Conservation (phyloP, 768 basidiomycete species). For the Pisolithus marmoratus region DNA sequence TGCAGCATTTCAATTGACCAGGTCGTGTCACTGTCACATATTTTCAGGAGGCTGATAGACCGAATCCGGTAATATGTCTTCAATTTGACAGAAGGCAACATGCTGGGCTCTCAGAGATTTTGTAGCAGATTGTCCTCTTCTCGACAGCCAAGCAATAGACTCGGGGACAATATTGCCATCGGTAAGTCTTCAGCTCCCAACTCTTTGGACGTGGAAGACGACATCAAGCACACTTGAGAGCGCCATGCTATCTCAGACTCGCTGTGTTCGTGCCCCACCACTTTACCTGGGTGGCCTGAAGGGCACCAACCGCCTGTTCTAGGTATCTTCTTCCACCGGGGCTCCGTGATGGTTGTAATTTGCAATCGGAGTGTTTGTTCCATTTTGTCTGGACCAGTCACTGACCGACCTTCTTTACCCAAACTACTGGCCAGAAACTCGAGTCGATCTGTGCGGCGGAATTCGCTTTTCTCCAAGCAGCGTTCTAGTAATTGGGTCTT, state of each 20-base stretch:
- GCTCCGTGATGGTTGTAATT: conserved; percentile 11
- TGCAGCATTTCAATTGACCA: too few species aligned
- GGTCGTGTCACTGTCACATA: too few species aligned
- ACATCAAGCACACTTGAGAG: conserved; percentile 6
- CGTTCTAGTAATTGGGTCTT: too few species aligned
- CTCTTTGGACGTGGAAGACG: conserved; percentile 1
- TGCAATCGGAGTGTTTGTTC: conserved; percentile 7
- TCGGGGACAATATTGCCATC: not conserved
- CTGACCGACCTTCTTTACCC: not conserved
- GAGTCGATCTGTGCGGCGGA: too few species aligned
- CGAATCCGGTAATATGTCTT: too few species aligned
- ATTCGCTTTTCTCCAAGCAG: too few species aligned
- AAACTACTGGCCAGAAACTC: too few species aligned
- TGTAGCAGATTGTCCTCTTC: too few species aligned
- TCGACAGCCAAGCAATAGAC: not conserved
- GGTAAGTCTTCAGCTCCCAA: not conserved
- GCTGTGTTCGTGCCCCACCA: conserved; percentile 7
- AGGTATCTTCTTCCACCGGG: not conserved
- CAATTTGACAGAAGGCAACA: not conserved
- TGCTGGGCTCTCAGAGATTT: too few species aligned
- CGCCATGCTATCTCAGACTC: not conserved
- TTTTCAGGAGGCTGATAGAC: too few species aligned
- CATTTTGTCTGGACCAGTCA: not conserved
- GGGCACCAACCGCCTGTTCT: conserved; percentile 6
- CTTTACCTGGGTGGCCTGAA: not conserved